phyloP scores from a whole-genome alignment of 495 filamentous ascomycete genomes.

The Penicillium fimorum region DNA sequence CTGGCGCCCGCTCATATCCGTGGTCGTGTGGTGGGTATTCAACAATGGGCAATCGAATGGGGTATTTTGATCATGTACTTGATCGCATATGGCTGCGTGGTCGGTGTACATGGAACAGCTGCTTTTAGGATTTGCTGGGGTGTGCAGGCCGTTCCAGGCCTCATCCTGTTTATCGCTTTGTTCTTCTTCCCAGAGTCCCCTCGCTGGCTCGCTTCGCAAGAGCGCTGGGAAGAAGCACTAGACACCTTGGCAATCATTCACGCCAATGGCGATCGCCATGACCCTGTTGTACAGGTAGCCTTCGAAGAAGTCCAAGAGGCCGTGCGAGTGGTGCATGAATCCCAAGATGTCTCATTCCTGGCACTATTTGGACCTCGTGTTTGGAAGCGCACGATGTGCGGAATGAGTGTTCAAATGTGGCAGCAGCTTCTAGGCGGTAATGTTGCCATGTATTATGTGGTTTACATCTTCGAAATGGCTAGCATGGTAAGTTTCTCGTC shows the following conservation, averaged over 20 bases:
- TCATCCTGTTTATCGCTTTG: conserved; percentile 61
- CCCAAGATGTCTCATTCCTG: conserved; percentile 57
- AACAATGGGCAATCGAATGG: conserved; percentile 75
- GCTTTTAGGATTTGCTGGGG: conserved; percentile 74
- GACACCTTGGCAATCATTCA: conserved; percentile 68
- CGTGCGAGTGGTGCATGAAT: conserved; percentile 47
- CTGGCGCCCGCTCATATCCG: conserved; percentile 64
- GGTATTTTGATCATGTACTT: conserved; percentile 64
- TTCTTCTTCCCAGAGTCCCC: conserved; percentile 72
- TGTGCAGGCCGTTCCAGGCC: conserved; percentile 65
- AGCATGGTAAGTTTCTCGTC: conserved; percentile 33
- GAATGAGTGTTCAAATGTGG: conserved; percentile 64
- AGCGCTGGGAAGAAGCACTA: conserved; percentile 65
- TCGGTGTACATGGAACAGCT: conserved; percentile 46
- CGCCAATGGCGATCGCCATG: conserved; percentile 58
- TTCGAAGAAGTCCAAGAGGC: conserved; percentile 72
- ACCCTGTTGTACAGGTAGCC: conserved; percentile 69
- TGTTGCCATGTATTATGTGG: conserved; percentile 68
- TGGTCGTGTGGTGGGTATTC: conserved; percentile 69
- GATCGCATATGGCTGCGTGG: conserved; percentile 61
- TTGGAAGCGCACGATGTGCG: conserved; percentile 71
- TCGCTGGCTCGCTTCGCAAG: conserved; percentile 69
- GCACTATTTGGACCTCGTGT: conserved; percentile 59
- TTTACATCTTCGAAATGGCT: conserved; percentile 70
- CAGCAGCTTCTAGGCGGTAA: conserved; percentile 71